These are phyloP conservation scores for Pseudogymnoascus pannorum DNA, from an alignment of 2,329 filamentous ascomycete species.

Conservation along the genomic window DNA sequence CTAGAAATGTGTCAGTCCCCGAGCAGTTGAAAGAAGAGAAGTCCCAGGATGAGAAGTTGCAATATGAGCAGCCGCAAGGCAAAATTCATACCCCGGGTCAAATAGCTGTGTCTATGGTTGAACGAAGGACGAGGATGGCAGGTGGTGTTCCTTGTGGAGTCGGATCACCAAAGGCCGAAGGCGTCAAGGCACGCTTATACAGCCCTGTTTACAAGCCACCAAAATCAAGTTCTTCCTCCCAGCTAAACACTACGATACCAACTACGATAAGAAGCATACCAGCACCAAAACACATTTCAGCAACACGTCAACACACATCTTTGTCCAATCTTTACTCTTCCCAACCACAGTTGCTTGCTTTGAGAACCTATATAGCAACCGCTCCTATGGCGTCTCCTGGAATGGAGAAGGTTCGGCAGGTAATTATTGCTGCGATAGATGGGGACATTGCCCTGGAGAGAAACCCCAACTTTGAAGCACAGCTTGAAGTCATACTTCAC, in stretches of 20 bases:
- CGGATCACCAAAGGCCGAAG: neutral
- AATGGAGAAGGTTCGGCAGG: neutral
- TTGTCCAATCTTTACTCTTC: neutral
- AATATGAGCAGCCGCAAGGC: neutral
- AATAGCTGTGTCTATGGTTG: neutral
- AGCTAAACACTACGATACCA: neutral
- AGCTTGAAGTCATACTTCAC: neutral
- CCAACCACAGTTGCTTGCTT: neutral
- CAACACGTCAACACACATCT: neutral
- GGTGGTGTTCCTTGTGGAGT: neutral
- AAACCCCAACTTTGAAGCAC: neutral
- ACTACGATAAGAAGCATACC: neutral
- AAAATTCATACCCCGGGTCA: neutral
- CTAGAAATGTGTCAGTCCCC: neutral
- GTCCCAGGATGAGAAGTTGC: neutral
- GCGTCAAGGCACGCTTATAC: neutral
- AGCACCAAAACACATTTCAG: neutral
- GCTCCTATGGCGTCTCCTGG: neutral
- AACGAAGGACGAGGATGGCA: neutral
- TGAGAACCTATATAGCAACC: neutral
- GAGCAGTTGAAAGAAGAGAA: neutral
- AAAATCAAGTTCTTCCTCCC: neutral
- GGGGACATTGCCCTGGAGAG: neutral
- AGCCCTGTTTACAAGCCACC: conserved; percentile 3
- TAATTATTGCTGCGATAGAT: neutral